Conservation (phyloP, 2,329 filamentous ascomycete genomes). For the Sclerotinia spermophila region DNA sequence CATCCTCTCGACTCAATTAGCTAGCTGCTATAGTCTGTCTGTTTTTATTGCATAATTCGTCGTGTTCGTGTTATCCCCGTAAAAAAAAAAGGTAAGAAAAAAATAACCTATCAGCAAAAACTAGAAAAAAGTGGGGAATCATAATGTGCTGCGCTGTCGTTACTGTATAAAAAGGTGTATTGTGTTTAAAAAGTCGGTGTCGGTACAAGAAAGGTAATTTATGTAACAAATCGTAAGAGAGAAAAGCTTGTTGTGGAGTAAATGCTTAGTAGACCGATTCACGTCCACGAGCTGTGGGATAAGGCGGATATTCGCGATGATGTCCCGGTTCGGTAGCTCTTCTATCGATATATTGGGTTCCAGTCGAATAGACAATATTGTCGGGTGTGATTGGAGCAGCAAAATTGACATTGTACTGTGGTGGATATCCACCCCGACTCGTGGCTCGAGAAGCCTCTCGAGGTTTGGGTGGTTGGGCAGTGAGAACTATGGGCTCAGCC, state of each 20-base stretch:
- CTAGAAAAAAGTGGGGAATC: conserved; percentile 16
- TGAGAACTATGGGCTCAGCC: conserved; percentile 22
- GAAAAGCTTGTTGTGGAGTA: neutral
- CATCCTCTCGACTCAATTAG: neutral
- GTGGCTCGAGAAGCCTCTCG: conserved; percentile 23
- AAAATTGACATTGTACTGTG: conserved; percentile 6
- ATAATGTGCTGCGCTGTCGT: conserved; percentile 17
- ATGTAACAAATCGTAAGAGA: conserved; percentile 11
- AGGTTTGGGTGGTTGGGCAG: conserved; percentile 25
- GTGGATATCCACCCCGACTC: conserved; percentile 6
- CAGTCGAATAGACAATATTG: neutral
- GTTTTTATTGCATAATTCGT: conserved; percentile 1
- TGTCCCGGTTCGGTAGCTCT: conserved; percentile 10
- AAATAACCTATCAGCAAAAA: neutral
- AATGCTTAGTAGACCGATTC: neutral
- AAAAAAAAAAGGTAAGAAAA: conserved; percentile 3
- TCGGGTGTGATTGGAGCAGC: conserved; percentile 2
- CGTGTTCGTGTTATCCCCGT: conserved; percentile 13
- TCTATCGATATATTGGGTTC: neutral
- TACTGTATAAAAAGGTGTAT: conserved; percentile 17
- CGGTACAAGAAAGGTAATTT: conserved; percentile 18
- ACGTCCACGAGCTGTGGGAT: neutral
- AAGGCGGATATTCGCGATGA: conserved; percentile 12
- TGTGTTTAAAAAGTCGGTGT: conserved; percentile 13
- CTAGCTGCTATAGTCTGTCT: neutral